Conservation (phyloP, 306 rosid genomes). For the Castanea crenata region DNA sequence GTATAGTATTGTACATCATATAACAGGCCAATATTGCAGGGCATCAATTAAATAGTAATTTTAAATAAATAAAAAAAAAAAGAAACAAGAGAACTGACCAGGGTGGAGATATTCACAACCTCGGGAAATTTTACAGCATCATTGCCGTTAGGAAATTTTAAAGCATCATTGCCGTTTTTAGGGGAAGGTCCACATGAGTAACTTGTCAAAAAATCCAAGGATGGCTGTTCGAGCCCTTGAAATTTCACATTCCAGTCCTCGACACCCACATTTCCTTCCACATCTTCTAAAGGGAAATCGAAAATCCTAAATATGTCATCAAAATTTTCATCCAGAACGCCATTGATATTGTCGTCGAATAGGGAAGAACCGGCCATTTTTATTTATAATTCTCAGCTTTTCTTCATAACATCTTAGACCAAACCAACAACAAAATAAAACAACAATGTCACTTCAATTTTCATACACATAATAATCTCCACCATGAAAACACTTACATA, state of each 20-base stretch:
- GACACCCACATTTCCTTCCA: conserved; percentile 41
- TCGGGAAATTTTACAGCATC: conserved; percentile 28
- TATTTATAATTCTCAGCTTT: conserved; percentile 36
- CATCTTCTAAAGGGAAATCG: conserved; percentile 76
- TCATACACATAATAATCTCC: neutral
- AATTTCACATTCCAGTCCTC: conserved; percentile 65
- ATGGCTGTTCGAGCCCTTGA: conserved; percentile 46
- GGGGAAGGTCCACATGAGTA: conserved; percentile 28
- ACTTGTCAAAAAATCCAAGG: conserved; percentile 41
- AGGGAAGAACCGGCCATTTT: conserved; percentile 57
- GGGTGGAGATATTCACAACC: conserved; percentile 24
- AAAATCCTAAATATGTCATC: conserved; percentile 45
- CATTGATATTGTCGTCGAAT: conserved; percentile 50
- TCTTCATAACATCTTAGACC: conserved; percentile 1
- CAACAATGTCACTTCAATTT: conserved; percentile 16
- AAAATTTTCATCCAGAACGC: conserved; percentile 43
- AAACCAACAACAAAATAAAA: conserved; percentile 10
- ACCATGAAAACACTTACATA: neutral
- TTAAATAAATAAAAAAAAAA: neutral
- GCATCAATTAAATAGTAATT: neutral
- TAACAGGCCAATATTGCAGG: neutral
- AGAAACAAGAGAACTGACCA: conserved; percentile 43
- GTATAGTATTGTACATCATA: neutral
- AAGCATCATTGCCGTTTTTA: conserved; percentile 21
- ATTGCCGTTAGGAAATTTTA: conserved; percentile 18